Evolutionary conservation across 768 basidiomycete genomes (phyloP), one percentile per base, ranked within the genome.

Genomic region (Asterophora parasitica): DNA sequence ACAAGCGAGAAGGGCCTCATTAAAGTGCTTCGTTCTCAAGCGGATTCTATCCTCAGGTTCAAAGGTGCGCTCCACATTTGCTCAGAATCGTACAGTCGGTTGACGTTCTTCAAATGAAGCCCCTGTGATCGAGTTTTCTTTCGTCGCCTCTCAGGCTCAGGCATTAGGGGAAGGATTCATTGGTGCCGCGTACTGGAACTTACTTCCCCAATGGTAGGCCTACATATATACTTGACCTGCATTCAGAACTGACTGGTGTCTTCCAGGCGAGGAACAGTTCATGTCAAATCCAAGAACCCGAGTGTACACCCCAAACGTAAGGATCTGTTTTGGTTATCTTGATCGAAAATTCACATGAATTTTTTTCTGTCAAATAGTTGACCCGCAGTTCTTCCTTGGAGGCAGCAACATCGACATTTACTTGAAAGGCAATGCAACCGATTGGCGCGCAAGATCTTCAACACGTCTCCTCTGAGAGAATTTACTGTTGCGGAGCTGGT

Each of bases 151-250:
- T 5, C 44, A 36, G 26, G 35, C 17, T 41, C n/a, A n/a, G n/a
- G 17, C 13, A 3, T 8, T 12, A 4, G 44, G 39, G 15, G 12
- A 39, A 30, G 32, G 28, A 16, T 1, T 43, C 0, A 38, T 48
- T 9, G 41, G 50, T 13, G n/a, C 33, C 2, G 1, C 19, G 33
- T 42, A n/a, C n/a, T 54, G 53, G 53, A 54, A 54, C 20, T 38
- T 54, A 1, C 37, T 54, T 8, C 53, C 53, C n/a, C 49, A 49
- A 23, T 54, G 53, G 53, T 54, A 48, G 17, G 12, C 8, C 26
- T n/a, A n/a, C 12, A 23, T 6, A 6, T 23, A 3, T 23, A 23
- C 23, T 23, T 23, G 23, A 23, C 5, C 26, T 7, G 27, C 12
- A 27, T 11, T 12, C 13, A 27, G 13, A 4, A 40, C n/a, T 40